Percentiles rank a stretch among this genome's conserved stretches.
phyloP scores from a whole-genome alignment of 805 yeast genomes.

The Vanderwaltozyma yarrowii region DNA sequence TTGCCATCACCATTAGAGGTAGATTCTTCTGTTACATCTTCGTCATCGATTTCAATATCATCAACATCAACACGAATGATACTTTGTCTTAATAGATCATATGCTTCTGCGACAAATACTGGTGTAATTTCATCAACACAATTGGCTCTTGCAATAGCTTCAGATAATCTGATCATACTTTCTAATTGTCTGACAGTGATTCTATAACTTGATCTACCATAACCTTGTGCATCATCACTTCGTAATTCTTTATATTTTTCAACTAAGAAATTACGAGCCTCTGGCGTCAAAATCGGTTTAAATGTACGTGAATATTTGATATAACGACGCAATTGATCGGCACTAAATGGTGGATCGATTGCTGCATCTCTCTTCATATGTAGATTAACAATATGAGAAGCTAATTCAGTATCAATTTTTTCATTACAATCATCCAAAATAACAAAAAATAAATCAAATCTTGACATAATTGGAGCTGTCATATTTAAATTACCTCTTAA shows the following conservation, averaged over 20 bases:
- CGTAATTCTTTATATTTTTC: conserved; percentile 76
- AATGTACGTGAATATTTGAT: conserved; percentile 88
- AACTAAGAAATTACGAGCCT: conserved; percentile 69
- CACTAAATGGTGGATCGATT: conserved; percentile 76
- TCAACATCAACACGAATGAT: conserved; percentile 91
- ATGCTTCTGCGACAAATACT: conserved; percentile 85
- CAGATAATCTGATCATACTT: conserved; percentile 84
- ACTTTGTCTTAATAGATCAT: conserved; percentile 77
- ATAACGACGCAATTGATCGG: conserved; percentile 80
- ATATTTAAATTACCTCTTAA: conserved; percentile 79
- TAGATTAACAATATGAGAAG: conserved; percentile 83
- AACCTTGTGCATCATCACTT: conserved; percentile 83
- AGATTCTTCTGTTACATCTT: not conserved
- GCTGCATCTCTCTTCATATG: conserved; percentile 90
- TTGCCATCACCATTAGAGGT: conserved; percentile 32
- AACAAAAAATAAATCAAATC: conserved; percentile 92
- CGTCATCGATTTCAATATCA: conserved; percentile 80
- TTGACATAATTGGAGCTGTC: conserved; percentile 98
- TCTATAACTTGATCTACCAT: conserved; percentile 69
- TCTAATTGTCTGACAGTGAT: conserved; percentile 96
- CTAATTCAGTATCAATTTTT: conserved; percentile 77
- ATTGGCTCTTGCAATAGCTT: conserved; percentile 95
- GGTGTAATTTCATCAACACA: conserved; percentile 84
- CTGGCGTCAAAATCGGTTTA: conserved; percentile 77
- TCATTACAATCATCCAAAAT: conserved; percentile 92